Percentiles rank a stretch among this genome's conserved stretches.
Evolutionary conservation across 768 basidiomycete genomes (phyloP).

Genomic region (Leccinellum albellum): DNA sequence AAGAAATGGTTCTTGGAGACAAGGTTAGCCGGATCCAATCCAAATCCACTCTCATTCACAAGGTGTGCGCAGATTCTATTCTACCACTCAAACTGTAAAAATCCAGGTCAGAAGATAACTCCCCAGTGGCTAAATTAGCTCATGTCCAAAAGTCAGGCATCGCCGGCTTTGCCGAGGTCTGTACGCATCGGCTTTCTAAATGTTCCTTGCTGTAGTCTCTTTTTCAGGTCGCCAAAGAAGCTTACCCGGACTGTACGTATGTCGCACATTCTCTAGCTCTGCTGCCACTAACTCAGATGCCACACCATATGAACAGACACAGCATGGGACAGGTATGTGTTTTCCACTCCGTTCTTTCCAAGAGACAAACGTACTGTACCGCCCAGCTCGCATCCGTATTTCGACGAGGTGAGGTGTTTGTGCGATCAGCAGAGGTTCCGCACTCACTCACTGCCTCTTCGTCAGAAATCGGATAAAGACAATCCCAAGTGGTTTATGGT

Average conservation of each 20-base stretch:
- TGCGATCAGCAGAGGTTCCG: not conserved
- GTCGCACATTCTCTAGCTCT: constrained; percentile 1
- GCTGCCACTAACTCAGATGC: constrained; percentile 4
- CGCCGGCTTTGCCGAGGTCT: constrained; percentile 79
- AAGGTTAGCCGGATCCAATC: constrained; percentile 43
- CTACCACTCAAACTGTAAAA: constrained; percentile 86
- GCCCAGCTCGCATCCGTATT: constrained; percentile 70
- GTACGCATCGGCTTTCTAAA: constrained; percentile 2
- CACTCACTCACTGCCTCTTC: not conserved
- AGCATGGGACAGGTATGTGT: constrained; percentile 79
- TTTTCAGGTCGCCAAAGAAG: constrained; percentile 70
- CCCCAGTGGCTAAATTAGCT: not conserved
- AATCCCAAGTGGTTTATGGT: constrained; percentile 95
- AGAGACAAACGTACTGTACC: constrained; percentile 6
- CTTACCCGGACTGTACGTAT: constrained; percentile 83
- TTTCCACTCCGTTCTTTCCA: not conserved
- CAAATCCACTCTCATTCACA: not conserved
- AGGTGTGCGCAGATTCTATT: constrained; percentile 62
- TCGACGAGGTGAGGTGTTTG: constrained; percentile 52
- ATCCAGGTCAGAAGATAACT: constrained; percentile 50
- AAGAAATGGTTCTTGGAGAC: constrained; percentile 72
- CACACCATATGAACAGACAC: constrained; percentile 53
- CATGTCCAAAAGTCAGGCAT: constrained; percentile 46
- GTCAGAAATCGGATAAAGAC: constrained; percentile 71
- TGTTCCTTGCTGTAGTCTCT: constrained; percentile 4